Percentiles rank a stretch among this genome's conserved stretches.
Evolutionary conservation across 768 basidiomycete genomes (phyloP).

Genomic region (Leccinum variicolor): DNA sequence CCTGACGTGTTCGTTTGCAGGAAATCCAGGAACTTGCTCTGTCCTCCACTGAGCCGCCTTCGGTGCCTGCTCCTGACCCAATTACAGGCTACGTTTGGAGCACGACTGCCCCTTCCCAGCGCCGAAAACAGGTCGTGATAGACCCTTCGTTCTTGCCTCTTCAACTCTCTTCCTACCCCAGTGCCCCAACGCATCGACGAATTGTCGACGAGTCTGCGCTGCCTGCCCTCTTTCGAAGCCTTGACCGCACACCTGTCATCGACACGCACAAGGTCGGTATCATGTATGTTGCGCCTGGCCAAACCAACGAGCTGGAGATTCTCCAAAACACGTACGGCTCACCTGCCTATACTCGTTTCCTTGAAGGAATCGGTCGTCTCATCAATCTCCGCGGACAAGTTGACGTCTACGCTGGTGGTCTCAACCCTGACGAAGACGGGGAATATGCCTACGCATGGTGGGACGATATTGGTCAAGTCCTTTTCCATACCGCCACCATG

Average conservation of each 20-base stretch:
- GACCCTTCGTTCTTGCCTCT: slow-evolving; percentile 85
- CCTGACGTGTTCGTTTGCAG: slow-evolving; percentile 15
- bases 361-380: slow-evolving; percentile 84
- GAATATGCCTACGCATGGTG: slow-evolving; percentile 99
- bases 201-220: slow-evolving; percentile 55
- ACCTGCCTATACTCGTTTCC: slow-evolving; percentile 90
- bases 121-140: slow-evolving; percentile 79
- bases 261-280: slow-evolving; percentile 97
- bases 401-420: slow-evolving; percentile 89
- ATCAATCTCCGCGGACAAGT: slow-evolving; percentile 87
- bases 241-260: slow-evolving; percentile 89
- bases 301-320: slow-evolving; percentile 80
- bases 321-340: slow-evolving; percentile 90
- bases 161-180: slow-evolving; percentile 78
- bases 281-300: slow-evolving; percentile 92
- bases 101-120: slow-evolving; percentile 79
- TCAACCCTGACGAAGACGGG: slow-evolving; percentile 90
- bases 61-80: slow-evolving; percentile 55
- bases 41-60: slow-evolving; percentile 3
- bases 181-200: slow-evolving; percentile 36
- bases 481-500: slow-evolving; percentile 95
- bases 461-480: slow-evolving; percentile 94
- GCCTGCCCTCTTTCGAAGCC: slow-evolving; percentile 54
- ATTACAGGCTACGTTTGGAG: slow-evolving; percentile 90
- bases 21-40: slow-evolving; percentile 19